Conservation (phyloP, 1,284 basidiomycete species). For the Trichosporon sp. region DNA sequence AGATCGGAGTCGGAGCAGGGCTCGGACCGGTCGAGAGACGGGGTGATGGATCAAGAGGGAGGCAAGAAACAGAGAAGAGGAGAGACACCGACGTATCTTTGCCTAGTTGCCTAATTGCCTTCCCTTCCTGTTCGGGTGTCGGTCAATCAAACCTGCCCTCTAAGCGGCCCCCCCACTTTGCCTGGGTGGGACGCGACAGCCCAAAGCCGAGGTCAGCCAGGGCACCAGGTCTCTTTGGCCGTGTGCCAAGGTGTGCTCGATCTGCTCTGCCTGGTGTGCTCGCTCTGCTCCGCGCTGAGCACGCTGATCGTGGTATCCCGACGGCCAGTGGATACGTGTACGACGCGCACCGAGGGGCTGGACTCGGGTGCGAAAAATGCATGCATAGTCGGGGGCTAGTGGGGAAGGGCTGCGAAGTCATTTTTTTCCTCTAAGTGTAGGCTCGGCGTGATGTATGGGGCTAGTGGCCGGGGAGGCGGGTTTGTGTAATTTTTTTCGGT, state of each 20-base stretch:
- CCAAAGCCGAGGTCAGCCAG: neutral
- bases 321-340: too few species aligned
- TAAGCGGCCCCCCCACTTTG: neutral
- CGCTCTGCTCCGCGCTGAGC: neutral
- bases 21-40: neutral
- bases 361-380: neutral
- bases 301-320: too few species aligned
- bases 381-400: neutral
- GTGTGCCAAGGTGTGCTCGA: neutral
- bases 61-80: neutral
- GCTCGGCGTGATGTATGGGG: neutral
- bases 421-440: neutral
- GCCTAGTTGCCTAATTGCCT: neutral
- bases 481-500: neutral
- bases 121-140: neutral
- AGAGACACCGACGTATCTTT: constrained; percentile 3
- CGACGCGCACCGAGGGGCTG: neutral
- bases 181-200: neutral
- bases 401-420: neutral
- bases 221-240: neutral
- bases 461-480: neutral
- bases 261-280: neutral
- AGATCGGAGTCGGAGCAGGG: neutral
- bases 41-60: neutral
- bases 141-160: constrained; percentile 2